Base-by-base conservation (phyloP, 2,329 filamentous ascomycete species). In the Simplicillium aogashimaense region DNA sequence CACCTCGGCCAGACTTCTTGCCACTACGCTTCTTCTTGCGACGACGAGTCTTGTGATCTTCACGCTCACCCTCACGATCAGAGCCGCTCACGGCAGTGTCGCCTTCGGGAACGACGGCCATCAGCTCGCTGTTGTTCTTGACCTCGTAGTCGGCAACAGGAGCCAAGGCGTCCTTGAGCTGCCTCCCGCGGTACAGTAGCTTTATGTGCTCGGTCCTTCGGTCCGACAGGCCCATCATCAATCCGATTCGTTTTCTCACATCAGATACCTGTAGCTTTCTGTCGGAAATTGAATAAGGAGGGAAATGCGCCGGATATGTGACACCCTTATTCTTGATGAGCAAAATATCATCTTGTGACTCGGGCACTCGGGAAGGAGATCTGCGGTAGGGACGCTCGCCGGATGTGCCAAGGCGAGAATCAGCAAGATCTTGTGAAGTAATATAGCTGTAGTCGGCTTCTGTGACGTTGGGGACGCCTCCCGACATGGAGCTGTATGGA, bases 361-460 rank as follows among this genome's bases (percentile, higher is more conserved):
- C 44, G 54, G 57, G 35, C 20, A 25, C 20, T 25, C 20, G 20
- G 9, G 20, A 5, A 37, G 53, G 56, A 33, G 57, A 53, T 38
- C 59, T 58, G 20, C 65, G 59, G 42, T 68, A 64, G 45, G 71
- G 68, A n/a, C 52, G 57, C 53, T 50, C 47, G 52, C 59, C 52
- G 45, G 48, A 55, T 45, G 53, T 55, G 53, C 58, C 58, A 47
- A 56, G 49, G 44, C 54, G 59, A 18, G 59, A 58, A 29, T 65
- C 60, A 44, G 76, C 69, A 31, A 88, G 59, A 52, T 89, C 83
- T 52, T 85, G 77, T 20, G 80, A 79, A n/a, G 83, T 87, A 55
- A 89, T 88, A 65, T 90, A 89, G 56, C 78, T 82, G 59, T 80
- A 90, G 63, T 89, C 84, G 29, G 81, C 76, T 49, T 87, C 82